Base-by-base conservation (phyloP, 2,329 filamentous ascomycete species). In the Colletotrichum trifolii region DNA sequence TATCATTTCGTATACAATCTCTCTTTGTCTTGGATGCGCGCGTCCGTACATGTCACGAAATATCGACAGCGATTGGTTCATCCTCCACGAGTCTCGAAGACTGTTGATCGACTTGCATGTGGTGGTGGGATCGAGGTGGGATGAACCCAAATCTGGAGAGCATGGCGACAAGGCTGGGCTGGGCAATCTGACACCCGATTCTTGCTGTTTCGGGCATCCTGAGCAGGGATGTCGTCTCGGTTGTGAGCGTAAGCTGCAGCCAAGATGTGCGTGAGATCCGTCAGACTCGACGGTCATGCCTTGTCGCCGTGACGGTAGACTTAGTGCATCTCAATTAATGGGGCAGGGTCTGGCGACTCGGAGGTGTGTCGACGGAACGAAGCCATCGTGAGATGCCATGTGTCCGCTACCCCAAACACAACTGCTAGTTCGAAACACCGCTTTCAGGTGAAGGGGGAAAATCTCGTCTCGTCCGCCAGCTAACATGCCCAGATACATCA, bases 401-500 rank as follows among this genome's bases (percentile, higher is more conserved):
- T 25, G 25, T 25, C 4, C 9, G 38, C 38, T 40, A 40, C 38
- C 9, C 9, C 9, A 9, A 40, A 40, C 38, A 40, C 6, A 8
- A 40, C 38, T 40, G 38, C 25, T 5, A 25, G 25, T 25, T 25
- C 25, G 25, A 25, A 25, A 25, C 25, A 25, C 25, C 25, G 25
- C 25, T 25, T 54, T 54, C 52, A 54, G 43, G 39, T 11, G 39
- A 54, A 42, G 39, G 25, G 25, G 4, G 5, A 25, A 3, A 25
- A 54, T 17, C 33, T 54, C 52, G 15, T 25, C 8, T n/a, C 12
- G 38, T 13, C 10, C 13, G 13, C 38, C 2, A 12, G 33, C 64
- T 66, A 39, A 66, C 64, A 8, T 52, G 15, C 6, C n/a, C 48
- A 67, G 65, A 57, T 17, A 47, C 52, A 33, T 47, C 42, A 38